These are phyloP conservation scores for Aspergillus proliferans DNA, from an alignment of 2,329 filamentous ascomycete genomes.

Conservation along the genomic window DNA sequence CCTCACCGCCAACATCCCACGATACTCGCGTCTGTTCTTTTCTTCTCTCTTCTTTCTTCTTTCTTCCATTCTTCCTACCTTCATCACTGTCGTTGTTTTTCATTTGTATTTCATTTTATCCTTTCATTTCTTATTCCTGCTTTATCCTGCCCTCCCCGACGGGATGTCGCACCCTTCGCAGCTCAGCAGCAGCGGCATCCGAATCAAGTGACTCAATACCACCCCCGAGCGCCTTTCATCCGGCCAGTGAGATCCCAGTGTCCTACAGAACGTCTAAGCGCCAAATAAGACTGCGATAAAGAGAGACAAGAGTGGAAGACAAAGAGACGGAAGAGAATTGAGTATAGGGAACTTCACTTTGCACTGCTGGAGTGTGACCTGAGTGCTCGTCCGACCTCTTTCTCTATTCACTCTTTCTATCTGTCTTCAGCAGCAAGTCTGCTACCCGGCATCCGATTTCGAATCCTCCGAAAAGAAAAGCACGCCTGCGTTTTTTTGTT, in stretches of 20 bases:
- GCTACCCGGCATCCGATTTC: not conserved
- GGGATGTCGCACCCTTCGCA: conserved; percentile 22
- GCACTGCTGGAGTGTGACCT: too few species aligned
- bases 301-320: not conserved
- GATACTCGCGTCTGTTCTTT: conserved; percentile 4
- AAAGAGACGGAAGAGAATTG: too few species aligned
- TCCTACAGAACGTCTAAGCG: conserved; percentile 18
- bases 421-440: not conserved
- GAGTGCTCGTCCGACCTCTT: too few species aligned
- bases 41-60: not conserved
- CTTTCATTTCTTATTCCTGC: not conserved
- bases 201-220: conserved; percentile 16
- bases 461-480: not conserved
- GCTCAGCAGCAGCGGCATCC: conserved; percentile 4
- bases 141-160: conserved; percentile 5
- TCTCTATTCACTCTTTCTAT: not conserved
- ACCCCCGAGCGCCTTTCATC: conserved; percentile 22
- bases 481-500: not conserved
- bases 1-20: not conserved
- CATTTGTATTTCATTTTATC: conserved; percentile 6
- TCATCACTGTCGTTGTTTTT: conserved; percentile 1
- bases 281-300: conserved; percentile 16
- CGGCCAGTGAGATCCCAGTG: conserved; percentile 16
- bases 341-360: too few species aligned
- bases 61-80: conserved; percentile 3